A percentile compares a stretch with the other conserved stretches of the same genome.
Evolutionary conservation across 192 early-diverging fungal species (phyloP).

Genomic region (Mortierella alpina): DNA sequence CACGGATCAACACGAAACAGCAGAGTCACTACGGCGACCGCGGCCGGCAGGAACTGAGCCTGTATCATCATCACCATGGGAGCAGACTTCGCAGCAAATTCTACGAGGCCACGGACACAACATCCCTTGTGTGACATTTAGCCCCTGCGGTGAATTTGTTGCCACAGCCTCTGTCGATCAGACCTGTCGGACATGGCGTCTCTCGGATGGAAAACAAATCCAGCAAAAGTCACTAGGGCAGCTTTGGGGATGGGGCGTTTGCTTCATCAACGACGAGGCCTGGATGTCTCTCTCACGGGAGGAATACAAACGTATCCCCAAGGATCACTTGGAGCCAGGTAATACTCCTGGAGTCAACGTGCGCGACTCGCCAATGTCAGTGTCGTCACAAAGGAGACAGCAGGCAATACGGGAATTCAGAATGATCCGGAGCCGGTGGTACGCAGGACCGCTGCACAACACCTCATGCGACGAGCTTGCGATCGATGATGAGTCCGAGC

Average conservation of each 20-base stretch:
- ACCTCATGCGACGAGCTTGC: conserved; percentile 40
- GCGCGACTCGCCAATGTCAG: conserved; percentile 28
- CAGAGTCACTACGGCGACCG: too few relatives aligned
- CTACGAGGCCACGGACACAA: conserved; percentile 70
- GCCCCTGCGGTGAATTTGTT: conserved; percentile 62
- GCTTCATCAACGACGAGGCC: conserved; percentile 18
- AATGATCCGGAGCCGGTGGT: conserved; percentile 34
- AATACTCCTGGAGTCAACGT: conserved; percentile 35
- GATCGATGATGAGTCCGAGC: conserved; percentile 27
- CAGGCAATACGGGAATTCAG: conserved; percentile 25
- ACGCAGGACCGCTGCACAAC: conserved; percentile 26
- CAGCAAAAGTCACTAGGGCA: conserved; percentile 29
- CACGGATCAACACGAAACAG: neutral
- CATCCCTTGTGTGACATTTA: conserved; percentile 69
- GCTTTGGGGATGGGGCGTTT: conserved; percentile 42
- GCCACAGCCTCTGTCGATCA: conserved; percentile 66
- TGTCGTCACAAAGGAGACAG: conserved; percentile 15
- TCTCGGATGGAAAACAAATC: conserved; percentile 45
- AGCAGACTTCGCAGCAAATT: conserved; percentile 20
- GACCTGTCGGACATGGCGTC: conserved; percentile 64
- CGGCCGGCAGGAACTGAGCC: neutral
- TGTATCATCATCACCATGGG: neutral
- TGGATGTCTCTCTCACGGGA: conserved; percentile 21
- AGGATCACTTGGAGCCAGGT: conserved; percentile 28
- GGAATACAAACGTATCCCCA: conserved; percentile 31